phyloP scores from a whole-genome alignment of 768 basidiomycete genomes.

The Kwoniella mangroviensis region DNA sequence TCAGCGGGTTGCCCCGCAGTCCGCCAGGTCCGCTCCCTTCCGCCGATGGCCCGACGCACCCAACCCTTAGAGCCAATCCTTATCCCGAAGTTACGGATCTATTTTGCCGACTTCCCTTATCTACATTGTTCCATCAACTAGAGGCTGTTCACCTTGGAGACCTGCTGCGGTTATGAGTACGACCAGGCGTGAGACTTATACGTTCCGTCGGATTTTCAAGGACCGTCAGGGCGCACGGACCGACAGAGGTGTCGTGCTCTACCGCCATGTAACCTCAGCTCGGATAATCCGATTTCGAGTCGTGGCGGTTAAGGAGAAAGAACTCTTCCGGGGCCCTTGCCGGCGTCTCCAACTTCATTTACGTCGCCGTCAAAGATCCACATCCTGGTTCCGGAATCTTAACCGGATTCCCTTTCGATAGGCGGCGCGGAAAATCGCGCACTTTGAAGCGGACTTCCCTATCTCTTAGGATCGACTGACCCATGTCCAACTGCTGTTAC shows the following conservation, averaged over 20 bases:
- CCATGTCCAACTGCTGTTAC: conserved; percentile 85
- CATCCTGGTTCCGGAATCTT: conserved; percentile 78
- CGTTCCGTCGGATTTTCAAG: conserved; percentile 81
- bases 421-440: conserved; percentile 67
- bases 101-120: conserved; percentile 82
- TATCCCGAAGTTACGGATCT: conserved; percentile 73
- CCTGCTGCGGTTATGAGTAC: conserved; percentile 76
- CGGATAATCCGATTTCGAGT: conserved; percentile 76
- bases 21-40: conserved; percentile 68
- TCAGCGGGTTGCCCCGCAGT: conserved; percentile 66
- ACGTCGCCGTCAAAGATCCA: conserved; percentile 62
- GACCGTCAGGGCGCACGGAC: conserved; percentile 75
- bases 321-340: conserved; percentile 76
- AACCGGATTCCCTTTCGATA: conserved; percentile 66
- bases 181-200: conserved; percentile 72
- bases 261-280: conserved; percentile 74
- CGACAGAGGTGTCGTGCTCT: conserved; percentile 71
- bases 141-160: conserved; percentile 82
- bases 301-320: conserved; percentile 69
- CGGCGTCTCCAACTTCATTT: conserved; percentile 66
- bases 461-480: conserved; percentile 82
- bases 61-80: conserved; percentile 77
- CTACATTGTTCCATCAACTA: conserved; percentile 80
- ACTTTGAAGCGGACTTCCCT: conserved; percentile 75
- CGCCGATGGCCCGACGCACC: conserved; percentile 59